Conservation (phyloP, 1,284 basidiomycete species). For the Austroboletus rostrupii region DNA sequence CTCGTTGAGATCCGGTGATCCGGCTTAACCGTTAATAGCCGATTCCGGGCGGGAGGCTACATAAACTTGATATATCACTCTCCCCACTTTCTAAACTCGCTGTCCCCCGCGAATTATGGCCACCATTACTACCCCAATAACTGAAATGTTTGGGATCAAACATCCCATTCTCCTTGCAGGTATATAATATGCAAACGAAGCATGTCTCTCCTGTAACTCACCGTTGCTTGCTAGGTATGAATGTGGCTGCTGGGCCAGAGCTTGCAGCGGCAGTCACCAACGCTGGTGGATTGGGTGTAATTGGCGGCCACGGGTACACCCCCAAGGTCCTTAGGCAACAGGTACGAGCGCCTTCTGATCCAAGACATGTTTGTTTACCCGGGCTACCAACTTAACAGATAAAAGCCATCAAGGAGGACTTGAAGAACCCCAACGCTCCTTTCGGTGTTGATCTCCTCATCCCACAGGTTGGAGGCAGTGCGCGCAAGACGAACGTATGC, state of each 20-base stretch:
- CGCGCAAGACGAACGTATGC: slow-evolving; percentile 81
- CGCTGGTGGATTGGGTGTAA: slow-evolving; percentile 78
- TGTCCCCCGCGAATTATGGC: slow-evolving; percentile 13
- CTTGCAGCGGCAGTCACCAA: slow-evolving; percentile 86
- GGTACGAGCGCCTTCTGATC: slow-evolving; percentile 34
- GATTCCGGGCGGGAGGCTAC: not conserved
- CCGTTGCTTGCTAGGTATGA: slow-evolving; percentile 58
- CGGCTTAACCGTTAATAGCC: no score
- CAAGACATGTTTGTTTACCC: not conserved
- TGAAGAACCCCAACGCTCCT: slow-evolving; percentile 68
- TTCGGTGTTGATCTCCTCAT: slow-evolving; percentile 87
- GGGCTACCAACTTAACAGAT: slow-evolving; percentile 46
- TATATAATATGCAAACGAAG: slow-evolving; percentile 15
- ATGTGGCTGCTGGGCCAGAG: slow-evolving; percentile 83
- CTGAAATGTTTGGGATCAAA: slow-evolving; percentile 79
- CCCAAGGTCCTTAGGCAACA: slow-evolving; percentile 69
- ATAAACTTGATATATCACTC: no score
- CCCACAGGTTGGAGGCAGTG: slow-evolving; percentile 76
- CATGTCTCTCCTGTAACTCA: slow-evolving; percentile 2
- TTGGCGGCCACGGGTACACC: slow-evolving; percentile 82
- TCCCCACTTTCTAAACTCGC: not conserved
- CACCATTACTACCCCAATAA: slow-evolving; percentile 69
- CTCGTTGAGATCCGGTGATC: not conserved
- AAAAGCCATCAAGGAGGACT: slow-evolving; percentile 62
- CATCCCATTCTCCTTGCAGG: slow-evolving; percentile 88